A percentile compares a stretch with the other conserved stretches of the same genome.
These are phyloP conservation scores for Penicillium concentricum DNA, from an alignment of 2,329 filamentous ascomycete species.

Conservation along the genomic window DNA sequence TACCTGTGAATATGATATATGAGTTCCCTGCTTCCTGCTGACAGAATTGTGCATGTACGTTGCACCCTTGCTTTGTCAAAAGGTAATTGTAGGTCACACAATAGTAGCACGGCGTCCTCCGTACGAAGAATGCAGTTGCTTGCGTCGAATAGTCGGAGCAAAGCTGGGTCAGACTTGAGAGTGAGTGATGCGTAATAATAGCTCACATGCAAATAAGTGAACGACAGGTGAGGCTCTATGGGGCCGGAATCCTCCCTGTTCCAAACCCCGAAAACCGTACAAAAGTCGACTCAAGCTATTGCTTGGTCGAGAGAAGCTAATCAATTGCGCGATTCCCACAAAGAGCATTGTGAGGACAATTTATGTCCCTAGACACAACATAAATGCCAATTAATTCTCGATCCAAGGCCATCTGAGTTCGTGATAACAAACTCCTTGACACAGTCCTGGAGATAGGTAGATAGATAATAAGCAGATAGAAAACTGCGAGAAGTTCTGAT, in stretches of 20 bases:
- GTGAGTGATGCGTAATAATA: background rate
- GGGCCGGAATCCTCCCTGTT: background rate
- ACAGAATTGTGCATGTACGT: background rate
- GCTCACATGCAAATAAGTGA: background rate
- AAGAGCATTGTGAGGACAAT: background rate
- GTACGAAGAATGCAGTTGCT: background rate
- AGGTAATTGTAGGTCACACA: background rate
- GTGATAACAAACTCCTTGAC: background rate
- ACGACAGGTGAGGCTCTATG: background rate
- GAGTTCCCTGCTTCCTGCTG: background rate
- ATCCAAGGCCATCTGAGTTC: background rate
- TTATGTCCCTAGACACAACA: background rate
- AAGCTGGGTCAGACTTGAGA: background rate
- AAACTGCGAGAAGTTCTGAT: background rate
- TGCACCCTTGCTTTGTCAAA: background rate
- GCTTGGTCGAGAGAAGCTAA: background rate
- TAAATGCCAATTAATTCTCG: background rate
- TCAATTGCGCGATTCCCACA: background rate
- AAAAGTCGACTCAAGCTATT: background rate
- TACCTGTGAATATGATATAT: background rate
- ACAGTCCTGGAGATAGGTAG: background rate
- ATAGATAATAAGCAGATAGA: background rate
- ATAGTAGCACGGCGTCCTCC: background rate
- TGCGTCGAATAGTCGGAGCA: background rate
- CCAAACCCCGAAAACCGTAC: background rate